Base-by-base conservation (phyloP, 2,329 filamentous ascomycete genomes). In the Stachybotrys chlorohalonatus region DNA sequence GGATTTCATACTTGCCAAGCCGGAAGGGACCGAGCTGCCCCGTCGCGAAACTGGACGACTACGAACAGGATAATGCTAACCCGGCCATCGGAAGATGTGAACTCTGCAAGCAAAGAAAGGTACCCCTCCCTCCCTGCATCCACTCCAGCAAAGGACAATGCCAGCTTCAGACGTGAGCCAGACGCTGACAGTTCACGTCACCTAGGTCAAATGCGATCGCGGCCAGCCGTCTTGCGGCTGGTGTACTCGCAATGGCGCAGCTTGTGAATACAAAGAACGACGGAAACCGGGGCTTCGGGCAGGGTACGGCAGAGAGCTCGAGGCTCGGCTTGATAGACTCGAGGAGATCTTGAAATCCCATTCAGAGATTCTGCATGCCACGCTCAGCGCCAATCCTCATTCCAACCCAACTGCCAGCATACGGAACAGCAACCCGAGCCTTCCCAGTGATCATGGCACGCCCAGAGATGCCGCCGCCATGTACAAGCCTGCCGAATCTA, bases 81-180 rank as follows among this genome's bases (percentile, higher is more conserved):
- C 57, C 58, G 53, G 39, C 56, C 11, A 59, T 68, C 50, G 64
- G 65, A 69, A 86, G 84, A 64, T 86, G 89, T 66, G 89, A 92
- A 71, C 78, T 88, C 52, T 90, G 88, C 75, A 91, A 92, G 71
- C 84, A 88, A 69, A 77, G 89, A 73, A 93, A 92, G 77, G 87
- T 90, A 71, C 30, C 50, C 49, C 49, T 54, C 49, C 32, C 48
- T 15, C 16, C 11, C 46, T 13, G 31, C 31, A 9, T 36, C 31
- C 24, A 24, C 24, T 24, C 24, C 24, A 24, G 24, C 24, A 24
- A 24, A 24, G 24, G 24, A 24, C 24, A 46, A 13, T 47, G 32
- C 47, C 46, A 52, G 31, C n/a, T 11, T 48, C 45, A 30, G 7
- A 36, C 50, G 46, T 31, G 8, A 31, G 24, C 17, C 30, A 47